These are phyloP conservation scores for Penicillium roqueforti DNA, from an alignment of 495 filamentous ascomycete genomes.

Conservation along the genomic window DNA sequence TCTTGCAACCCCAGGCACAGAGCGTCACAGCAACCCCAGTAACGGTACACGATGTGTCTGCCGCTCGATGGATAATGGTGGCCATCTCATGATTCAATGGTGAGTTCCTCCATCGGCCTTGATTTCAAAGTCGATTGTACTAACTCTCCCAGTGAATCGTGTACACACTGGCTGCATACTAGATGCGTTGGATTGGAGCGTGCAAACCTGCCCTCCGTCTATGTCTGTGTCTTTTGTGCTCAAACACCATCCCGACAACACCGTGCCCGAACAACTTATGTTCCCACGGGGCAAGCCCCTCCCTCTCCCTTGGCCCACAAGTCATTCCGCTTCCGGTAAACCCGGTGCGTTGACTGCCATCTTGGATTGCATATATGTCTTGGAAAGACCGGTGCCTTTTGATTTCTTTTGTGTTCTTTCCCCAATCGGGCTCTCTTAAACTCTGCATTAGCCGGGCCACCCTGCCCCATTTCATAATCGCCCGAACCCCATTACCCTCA, in stretches of 20 bases:
- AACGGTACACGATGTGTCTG: conserved; percentile 72
- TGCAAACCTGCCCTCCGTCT: conserved; percentile 63
- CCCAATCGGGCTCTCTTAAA: conserved; percentile 4
- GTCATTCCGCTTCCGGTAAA: conserved; percentile 48
- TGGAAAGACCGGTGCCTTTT: conserved; percentile 8
- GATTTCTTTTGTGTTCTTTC: conserved; percentile 28
- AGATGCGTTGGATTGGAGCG: conserved; percentile 69
- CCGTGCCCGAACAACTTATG: conserved; percentile 53
- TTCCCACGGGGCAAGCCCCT: conserved; percentile 39
- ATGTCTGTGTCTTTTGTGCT: conserved; percentile 76
- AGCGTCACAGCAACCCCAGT: conserved; percentile 51
- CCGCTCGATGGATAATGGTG: conserved; percentile 59
- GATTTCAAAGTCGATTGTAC: neutral
- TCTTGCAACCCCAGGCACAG: conserved; percentile 61
- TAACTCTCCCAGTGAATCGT: conserved; percentile 63
- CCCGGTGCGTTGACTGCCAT: conserved; percentile 3
- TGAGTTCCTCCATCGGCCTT: conserved; percentile 33
- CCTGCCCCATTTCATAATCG: conserved; percentile 24
- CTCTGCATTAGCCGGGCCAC: conserved; percentile 23
- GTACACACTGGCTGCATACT: conserved; percentile 79
- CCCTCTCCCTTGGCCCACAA: conserved; percentile 66
- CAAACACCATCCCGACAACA: conserved; percentile 68
- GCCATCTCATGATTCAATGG: conserved; percentile 80
- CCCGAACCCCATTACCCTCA: conserved; percentile 1
- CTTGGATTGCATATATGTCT: conserved; percentile 16